Conservation (phyloP, 352 stramenopile genomes). For the Achlya hypogyna region DNA sequence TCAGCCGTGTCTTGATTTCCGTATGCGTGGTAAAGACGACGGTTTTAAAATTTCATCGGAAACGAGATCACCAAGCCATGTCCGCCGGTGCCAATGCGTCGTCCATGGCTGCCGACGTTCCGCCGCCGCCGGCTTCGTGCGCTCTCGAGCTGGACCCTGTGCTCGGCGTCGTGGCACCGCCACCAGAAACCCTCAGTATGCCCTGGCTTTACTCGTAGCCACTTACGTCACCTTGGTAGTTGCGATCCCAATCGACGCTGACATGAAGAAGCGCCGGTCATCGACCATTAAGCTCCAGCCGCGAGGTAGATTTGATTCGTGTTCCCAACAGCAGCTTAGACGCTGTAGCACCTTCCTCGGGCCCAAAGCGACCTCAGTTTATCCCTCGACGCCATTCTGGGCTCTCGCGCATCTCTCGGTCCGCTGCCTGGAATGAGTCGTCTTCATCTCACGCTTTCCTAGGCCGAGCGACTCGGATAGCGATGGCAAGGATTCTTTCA, state of each 20-base stretch:
- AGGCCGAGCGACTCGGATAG: neutral
- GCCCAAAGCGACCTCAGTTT: neutral
- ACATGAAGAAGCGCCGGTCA: constrained; percentile 2
- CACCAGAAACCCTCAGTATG: neutral
- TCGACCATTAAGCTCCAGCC: constrained; percentile 10
- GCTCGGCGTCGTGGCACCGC: neutral
- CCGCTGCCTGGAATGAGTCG: neutral
- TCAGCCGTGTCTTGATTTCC: neutral
- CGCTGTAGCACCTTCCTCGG: neutral
- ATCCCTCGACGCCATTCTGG: neutral
- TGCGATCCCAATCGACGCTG: neutral
- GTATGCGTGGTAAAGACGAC: neutral
- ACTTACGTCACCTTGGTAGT: neutral
- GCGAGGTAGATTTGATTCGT: neutral
- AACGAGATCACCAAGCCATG: no score
- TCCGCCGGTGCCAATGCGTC: neutral
- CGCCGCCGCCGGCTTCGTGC: neutral
- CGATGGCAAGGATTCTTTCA: neutral
- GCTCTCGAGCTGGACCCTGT: neutral
- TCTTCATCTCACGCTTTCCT: neutral
- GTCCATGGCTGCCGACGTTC: neutral
- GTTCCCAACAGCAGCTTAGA: neutral
- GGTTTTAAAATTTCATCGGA: neutral
- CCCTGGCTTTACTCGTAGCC: neutral
- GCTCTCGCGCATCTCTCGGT: neutral